Base-by-base conservation (phyloP, 768 basidiomycete species). In the Xerocomus brunneocitrinus region DNA sequence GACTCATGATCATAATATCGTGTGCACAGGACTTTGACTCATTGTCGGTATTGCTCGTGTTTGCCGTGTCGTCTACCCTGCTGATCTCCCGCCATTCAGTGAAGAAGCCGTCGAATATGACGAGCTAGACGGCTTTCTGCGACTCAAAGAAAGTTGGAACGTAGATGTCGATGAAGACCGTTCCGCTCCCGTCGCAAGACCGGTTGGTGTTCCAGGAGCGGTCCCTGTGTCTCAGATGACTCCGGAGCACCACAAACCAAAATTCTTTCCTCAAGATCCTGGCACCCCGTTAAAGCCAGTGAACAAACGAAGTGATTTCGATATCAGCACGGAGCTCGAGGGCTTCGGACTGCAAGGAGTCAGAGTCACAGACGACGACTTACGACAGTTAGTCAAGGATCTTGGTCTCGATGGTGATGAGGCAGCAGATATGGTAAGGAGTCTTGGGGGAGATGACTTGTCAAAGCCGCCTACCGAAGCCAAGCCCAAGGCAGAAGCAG, bases 71-170 rank as follows among this genome's bases (percentile, higher is more conserved):
- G 39, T 46, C 50, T 39, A 49, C 30, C 46, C 25, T 34, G 44
- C 58, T 55, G 46, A 50, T 39, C 40, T 59, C 50, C 38, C 41
- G n/a, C 36, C 43, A 42, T 30, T 25, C 57, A 91, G 89, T 58
- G 91, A 92, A 73, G 87, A 89, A 61, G 89, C 91, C 8, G 91
- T 91, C 31, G 91, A 93, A 70, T 82, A 78, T 62, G 80, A 74
- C 55, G 87, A 89, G 57, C 81, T 92, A 24, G 81, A 84, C 30
- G 70, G 61, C 1, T 92, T 89, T 71, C 73, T 93, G 31, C 81
- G 86, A 13, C 76, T 85, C 22, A 85, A 86, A 7, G 91, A 93
- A 60, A 71, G 73, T 13, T 93, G 83, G 79, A 73, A 86, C 51
- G 72, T 72, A 3, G 68, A 66, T 7, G 68, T 80, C 46, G 87